Conservation (phyloP, 2,329 filamentous ascomycete species). For the Talaromyces amestolkiae region DNA sequence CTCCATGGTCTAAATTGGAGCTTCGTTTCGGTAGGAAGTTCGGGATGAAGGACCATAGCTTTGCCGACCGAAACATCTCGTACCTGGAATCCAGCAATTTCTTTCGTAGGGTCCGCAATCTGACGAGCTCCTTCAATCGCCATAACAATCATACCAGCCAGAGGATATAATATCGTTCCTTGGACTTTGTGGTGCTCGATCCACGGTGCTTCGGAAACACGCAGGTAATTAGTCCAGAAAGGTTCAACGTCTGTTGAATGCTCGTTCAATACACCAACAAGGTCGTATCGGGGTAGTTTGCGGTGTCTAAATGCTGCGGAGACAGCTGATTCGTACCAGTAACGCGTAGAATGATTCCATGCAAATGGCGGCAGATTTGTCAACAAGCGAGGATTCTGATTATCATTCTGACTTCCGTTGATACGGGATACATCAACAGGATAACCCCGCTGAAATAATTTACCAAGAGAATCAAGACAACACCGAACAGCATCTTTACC, state of each 20-base stretch:
- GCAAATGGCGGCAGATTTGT: neutral
- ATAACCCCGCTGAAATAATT: neutral
- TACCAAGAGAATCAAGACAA: neutral
- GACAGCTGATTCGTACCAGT: neutral
- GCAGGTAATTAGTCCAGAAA: neutral
- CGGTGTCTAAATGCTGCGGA: neutral
- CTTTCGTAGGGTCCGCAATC: neutral
- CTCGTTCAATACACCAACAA: neutral
- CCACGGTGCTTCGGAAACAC: neutral
- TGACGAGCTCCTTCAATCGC: neutral
- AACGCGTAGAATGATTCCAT: neutral
- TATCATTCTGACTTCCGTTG: neutral
- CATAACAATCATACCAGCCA: neutral
- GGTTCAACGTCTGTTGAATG: neutral
- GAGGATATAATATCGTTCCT: neutral
- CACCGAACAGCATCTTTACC: neutral
- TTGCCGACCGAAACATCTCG: neutral
- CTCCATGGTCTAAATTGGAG: neutral
- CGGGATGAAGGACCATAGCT: neutral
- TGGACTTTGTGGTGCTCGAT: neutral
- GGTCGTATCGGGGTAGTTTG: neutral
- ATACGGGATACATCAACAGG: neutral
- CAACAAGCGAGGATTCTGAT: neutral
- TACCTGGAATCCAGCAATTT: neutral
- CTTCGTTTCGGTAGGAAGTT: neutral